Evolutionary conservation across 2,329 filamentous ascomycete species (phyloP), one percentile per base, ranked within the genome.

Genomic region (Rugonectria rugulosa): DNA sequence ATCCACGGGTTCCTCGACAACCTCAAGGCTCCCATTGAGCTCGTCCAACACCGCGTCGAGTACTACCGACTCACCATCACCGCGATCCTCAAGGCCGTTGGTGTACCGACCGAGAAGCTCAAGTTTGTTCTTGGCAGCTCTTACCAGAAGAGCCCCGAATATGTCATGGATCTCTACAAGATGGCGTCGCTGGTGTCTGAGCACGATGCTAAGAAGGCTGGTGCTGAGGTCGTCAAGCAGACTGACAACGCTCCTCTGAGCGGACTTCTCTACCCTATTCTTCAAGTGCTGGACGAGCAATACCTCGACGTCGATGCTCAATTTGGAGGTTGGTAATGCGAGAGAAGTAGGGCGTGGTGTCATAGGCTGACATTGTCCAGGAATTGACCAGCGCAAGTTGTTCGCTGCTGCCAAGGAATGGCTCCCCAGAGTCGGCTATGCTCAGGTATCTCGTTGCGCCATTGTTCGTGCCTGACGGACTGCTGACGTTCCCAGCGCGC

Each of bases 201-300:
- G 75, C 87, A 93, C 70, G 88, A 95, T 69, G 91, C 92, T 14
- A 91, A 92, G 75, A 95, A 92, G 75, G 93, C 94, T 0, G 94
- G 94, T 32, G 90, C 92, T 2, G 95, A 98, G 75, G 86, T 98
- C 7, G 94, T 99, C 63, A 98, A 98, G 81, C 92, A 98, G 78
- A 87, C 89, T 4, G 84, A 85, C 53, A 92, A 94, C 68, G 85
- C 89, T 6, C 84, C 89, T 1, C 73, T 94, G 36, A 87, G 74
- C 43, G 75, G 75, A 21, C 68, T 77, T 3, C 67, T 77, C 45
- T 78, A 78, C 69, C 75, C 75, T 8, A 68, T 77, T 10, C 63
- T 99, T 76, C 95, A 98, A 76, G 90, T 90, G 1, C 79, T 98
- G 41, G 94, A 98, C 69, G 94, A 98, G 77, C 83, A 95, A 77